Base-by-base conservation (phyloP, 2,329 filamentous ascomycete species). In the Cytospora schulzeri region DNA sequence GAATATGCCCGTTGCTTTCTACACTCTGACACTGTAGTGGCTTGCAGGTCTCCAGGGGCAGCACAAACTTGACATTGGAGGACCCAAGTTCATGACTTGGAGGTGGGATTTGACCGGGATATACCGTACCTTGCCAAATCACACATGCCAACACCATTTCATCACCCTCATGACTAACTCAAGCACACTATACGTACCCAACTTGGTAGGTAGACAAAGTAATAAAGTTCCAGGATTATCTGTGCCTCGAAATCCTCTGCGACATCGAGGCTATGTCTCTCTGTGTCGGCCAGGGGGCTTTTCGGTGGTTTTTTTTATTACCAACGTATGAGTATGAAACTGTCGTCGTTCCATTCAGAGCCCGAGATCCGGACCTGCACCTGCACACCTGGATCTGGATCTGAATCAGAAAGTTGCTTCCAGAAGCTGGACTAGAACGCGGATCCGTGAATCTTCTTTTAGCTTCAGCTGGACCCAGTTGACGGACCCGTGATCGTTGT, bases 1-100 rank as follows among this genome's bases (percentile, higher is more conserved):
- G 58, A 60, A 28, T 33, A 60, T 53, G 29, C 22, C 58, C 58
- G 24, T 33, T 53, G 48, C 33, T n/a, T 60, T 50, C 50, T 12
- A 53, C n/a, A 9, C 41, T 22, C 2, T 4, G 29, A 31, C 9
- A n/a, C n/a, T n/a, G n/a, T n/a, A 19, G 38, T 38, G 31, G 17
- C 35, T 14, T 38, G 19, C 19, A n/a, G n/a, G n/a, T n/a, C 19
- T 45, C 2, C 17, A n/a, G 17, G n/a, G 19, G 41, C 22, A 48
- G 45, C 45, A 24, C 45, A 48, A 14, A 19, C 7, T 22, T 45
- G 41, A n/a, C 41, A 45, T 7, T 19, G 7, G 19, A 22, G 17
- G 17, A 19, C 22, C 41, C 7, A 7, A n/a, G 8, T 45, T 7
- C 8, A 11, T 45, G n/a, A 17, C 17, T 45, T n/a, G n/a, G 15